Evolutionary conservation across 805 yeast species (phyloP).

Genomic region (Vanderwaltozyma verrucispora): DNA sequence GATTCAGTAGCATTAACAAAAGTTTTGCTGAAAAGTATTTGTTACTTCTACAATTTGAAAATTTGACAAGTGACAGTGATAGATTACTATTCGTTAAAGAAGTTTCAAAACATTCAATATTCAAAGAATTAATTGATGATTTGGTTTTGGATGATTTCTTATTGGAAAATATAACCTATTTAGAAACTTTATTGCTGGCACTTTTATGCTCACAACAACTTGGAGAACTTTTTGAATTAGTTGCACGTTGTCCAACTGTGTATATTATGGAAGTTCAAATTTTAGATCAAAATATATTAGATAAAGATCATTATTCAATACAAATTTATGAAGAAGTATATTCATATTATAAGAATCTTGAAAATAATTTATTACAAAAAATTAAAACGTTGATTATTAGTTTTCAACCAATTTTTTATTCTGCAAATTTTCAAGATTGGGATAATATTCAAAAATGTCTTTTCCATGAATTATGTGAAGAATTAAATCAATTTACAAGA

Average conservation of each 20-base stretch:
- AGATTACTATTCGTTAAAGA: conserved; percentile 1
- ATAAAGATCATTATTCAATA: background rate
- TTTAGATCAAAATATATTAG: background rate
- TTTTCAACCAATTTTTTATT: conserved; percentile 7
- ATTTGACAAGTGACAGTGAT: background rate
- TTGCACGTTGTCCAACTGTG: conserved; percentile 13
- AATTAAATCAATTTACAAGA: conserved; percentile 6
- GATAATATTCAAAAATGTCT: conserved; percentile 9
- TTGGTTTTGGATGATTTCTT: conserved; percentile 9
- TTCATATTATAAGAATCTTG: background rate
- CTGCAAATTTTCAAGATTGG: conserved; percentile 7
- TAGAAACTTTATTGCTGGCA: conserved; percentile 10
- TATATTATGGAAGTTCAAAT: conserved; percentile 9
- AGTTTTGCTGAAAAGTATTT: conserved; percentile 8
- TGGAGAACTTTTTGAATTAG: conserved; percentile 3
- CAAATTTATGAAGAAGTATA: conserved; percentile 1
- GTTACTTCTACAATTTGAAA: background rate
- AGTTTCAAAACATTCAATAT: background rate
- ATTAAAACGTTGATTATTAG: conserved; percentile 6
- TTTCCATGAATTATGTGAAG: conserved; percentile 5
- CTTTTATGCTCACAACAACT: conserved; percentile 10
- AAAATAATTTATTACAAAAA: background rate
- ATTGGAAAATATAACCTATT: conserved; percentile 1
- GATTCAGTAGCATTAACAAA: conserved; percentile 11
- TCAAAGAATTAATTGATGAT: conserved; percentile 4